Evolutionary conservation across 805 yeast species (phyloP).

Genomic region (Isabelozyma heimii): DNA sequence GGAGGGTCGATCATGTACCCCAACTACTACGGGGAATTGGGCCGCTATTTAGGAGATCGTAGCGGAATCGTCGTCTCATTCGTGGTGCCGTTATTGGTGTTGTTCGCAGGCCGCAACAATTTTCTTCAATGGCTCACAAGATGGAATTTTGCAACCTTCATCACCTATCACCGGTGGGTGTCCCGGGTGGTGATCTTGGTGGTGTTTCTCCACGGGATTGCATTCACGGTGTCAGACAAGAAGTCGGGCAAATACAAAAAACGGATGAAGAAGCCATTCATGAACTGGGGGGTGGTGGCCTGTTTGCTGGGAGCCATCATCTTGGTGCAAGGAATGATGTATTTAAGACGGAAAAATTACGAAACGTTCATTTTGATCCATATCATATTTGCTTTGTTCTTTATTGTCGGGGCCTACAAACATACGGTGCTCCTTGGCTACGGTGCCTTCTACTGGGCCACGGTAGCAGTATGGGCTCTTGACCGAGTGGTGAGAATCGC

Average conservation of each 20-base stretch:
- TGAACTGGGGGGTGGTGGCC: conserved; percentile 20
- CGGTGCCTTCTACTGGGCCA: conserved; percentile 13
- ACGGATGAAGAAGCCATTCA: conserved; percentile 13
- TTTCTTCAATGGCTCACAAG: conserved; percentile 57
- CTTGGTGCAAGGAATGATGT: conserved; percentile 16
- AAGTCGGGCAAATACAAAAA: conserved; percentile 13
- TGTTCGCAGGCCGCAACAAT: conserved; percentile 68
- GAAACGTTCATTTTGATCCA: conserved; percentile 22
- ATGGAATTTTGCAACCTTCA: conserved; percentile 53
- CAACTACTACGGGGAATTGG: conserved; percentile 15
- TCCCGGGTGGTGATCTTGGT: conserved; percentile 47
- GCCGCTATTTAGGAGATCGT: conserved; percentile 12
- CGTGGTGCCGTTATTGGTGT: conserved; percentile 50
- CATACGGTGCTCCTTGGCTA: conserved; percentile 12
- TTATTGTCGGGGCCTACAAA: conserved; percentile 21
- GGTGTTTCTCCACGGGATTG: conserved; percentile 51
- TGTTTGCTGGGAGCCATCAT: conserved; percentile 8
- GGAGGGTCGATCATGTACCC: conserved; percentile 23
- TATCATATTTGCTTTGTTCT: conserved; percentile 21
- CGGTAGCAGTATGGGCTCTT: conserved; percentile 21
- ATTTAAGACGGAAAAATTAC: conserved; percentile 19
- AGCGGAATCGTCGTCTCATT: conserved; percentile 39
- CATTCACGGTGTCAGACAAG: conserved; percentile 44
- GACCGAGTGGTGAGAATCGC: conserved; percentile 19
- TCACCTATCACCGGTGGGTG: conserved; percentile 59